Percentiles rank a stretch among this genome's conserved stretches.
Evolutionary conservation across 1,139 yeast genomes (phyloP).

Genomic region (Magnusiomyces paraingens): DNA sequence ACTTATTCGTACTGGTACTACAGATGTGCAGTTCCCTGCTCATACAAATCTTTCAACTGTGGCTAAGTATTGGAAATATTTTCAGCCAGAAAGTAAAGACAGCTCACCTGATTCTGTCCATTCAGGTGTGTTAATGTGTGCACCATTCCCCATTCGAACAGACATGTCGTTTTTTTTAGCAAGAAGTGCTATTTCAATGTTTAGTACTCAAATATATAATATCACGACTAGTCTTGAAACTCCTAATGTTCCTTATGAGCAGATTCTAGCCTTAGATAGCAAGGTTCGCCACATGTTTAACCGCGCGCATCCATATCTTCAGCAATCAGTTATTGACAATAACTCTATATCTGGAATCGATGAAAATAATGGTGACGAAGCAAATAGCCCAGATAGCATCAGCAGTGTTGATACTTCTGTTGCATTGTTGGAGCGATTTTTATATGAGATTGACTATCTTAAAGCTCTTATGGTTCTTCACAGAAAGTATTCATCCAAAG

Average conservation of each 20-base stretch:
- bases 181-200: background rate
- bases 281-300: conserved; percentile 23
- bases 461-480: conserved; percentile 30
- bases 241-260: conserved; percentile 18
- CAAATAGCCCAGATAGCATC: background rate
- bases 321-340: conserved; percentile 9
- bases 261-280: conserved; percentile 24
- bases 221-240: conserved; percentile 4
- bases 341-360: background rate
- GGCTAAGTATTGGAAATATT: background rate
- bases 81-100: conserved; percentile 6
- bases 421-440: conserved; percentile 26
- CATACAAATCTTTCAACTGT: background rate
- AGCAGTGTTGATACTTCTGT: conserved; percentile 19
- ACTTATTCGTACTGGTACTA: conserved; percentile 24
- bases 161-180: conserved; percentile 20
- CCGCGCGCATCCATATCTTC: conserved; percentile 22
- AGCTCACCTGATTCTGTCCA: conserved; percentile 14
- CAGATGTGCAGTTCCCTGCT: conserved; percentile 19
- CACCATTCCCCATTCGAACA: conserved; percentile 17
- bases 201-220: conserved; percentile 1
- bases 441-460: conserved; percentile 30
- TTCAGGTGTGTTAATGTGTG: background rate
- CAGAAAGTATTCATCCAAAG: conserved; percentile 28
- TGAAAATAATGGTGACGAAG: background rate